phyloP scores from a whole-genome alignment of 352 stramenopile species.

The Pythium rishiriense region DNA sequence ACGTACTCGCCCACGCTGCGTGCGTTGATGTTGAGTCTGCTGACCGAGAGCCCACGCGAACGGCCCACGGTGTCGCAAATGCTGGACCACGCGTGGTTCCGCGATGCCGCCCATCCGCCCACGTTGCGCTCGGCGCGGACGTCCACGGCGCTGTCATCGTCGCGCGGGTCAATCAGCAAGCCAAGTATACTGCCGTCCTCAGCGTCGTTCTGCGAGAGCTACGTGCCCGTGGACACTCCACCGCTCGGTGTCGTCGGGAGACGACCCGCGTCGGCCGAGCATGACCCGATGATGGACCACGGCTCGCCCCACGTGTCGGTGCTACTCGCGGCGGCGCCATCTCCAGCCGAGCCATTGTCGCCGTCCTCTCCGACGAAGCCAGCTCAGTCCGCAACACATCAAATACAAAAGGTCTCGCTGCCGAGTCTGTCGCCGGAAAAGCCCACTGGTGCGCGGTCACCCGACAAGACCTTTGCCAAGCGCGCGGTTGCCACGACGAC shows the following conservation, averaged over 20 bases:
- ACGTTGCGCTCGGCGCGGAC: not conserved
- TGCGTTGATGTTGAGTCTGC: conserved; percentile 42
- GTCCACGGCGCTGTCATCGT: too few species aligned
- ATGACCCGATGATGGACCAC: not conserved
- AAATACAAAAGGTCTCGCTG: conserved; percentile 37
- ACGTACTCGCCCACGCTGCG: conserved; percentile 49
- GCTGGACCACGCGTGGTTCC: conserved; percentile 55
- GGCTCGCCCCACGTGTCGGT: conserved; percentile 18
- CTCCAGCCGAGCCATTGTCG: not conserved
- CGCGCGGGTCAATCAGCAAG: not conserved
- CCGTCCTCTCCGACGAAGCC: conserved; percentile 6
- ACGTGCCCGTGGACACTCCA: not conserved
- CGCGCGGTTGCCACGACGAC: conserved; percentile 1
- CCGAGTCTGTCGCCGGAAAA: conserved; percentile 66
- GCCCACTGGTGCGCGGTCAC: conserved; percentile 34
- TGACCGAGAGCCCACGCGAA: conserved; percentile 38
- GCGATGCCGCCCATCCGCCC: not conserved
- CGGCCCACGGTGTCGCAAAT: conserved; percentile 49
- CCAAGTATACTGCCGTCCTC: conserved; percentile 1
- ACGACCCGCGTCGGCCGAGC: not conserved
- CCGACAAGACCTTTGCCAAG: conserved; percentile 39
- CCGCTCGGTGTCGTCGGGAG: not conserved
- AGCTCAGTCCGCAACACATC: too few species aligned
- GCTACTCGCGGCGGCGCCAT: not conserved
- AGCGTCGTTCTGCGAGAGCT: conserved; percentile 10